Base-by-base conservation (phyloP, 768 basidiomycete species). In the Lactarius deliciosus region DNA sequence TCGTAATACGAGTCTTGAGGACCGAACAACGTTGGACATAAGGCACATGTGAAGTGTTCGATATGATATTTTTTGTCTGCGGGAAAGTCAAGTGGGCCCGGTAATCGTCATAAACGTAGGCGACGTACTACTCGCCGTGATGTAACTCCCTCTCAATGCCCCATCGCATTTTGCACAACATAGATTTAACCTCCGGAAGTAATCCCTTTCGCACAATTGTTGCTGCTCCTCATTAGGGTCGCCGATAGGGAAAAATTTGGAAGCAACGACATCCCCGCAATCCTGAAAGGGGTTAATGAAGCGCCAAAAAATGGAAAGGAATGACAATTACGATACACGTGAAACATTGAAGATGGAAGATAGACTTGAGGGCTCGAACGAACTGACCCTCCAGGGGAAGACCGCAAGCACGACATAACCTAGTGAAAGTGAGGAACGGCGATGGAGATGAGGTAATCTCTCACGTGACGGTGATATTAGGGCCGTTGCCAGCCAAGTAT, bases 1-100 rank as follows among this genome's bases (percentile, higher is more conserved):
- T 99, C 97, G 76, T 99, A 99, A 79, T 99, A 99, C 60, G 95
- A 97, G 78, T 98, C 97, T 74, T 96, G 92, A 2, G 96, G 95
- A 5, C 97, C 97, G 74, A 99, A 98, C 43, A 98, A 84, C 15
- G 91, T 96, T 57, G 96, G 85, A 79, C 97, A 98, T 64, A 96
- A 87, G 8, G 95, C 96, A 80, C 97, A 99, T 56, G 96, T 96
- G 76, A 99, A 99, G 76, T 98, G 97, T 79, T 99, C 97, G 71
- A 98, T 94, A 77, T 99, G 96, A 78, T 89, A 99, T 78, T 99
- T 99, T 83, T 95, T 94, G 81, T 91, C 96, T 98, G 77, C 7
- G 73, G 30, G 57, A 20, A 55, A 57, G 34, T 66, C 38, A 66
- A 57, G 30, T 34, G 63, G 34, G 58, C 59, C 45, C 47, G 47